These are phyloP conservation scores for Elongisporangium senticosum DNA, from an alignment of 352 stramenopile species.

Conservation along the genomic window DNA sequence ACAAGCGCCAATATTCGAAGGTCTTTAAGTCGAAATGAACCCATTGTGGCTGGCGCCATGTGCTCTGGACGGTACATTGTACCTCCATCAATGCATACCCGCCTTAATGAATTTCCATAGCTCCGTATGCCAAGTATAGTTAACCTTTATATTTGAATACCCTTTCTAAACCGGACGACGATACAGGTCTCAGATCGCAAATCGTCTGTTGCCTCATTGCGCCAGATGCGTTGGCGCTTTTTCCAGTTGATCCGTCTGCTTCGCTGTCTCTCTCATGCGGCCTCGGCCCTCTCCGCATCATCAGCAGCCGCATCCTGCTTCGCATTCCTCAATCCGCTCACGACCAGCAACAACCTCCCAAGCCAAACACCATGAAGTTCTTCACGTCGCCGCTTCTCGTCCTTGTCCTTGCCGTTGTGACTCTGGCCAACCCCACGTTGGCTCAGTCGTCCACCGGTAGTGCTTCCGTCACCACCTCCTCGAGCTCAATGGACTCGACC, in stretches of 20 bases:
- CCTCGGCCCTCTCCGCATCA: background rate
- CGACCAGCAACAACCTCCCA: background rate
- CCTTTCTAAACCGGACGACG: background rate
- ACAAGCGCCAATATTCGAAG: background rate
- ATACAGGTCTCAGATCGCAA: background rate
- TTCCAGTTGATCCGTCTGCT: background rate
- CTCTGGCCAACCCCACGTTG: background rate
- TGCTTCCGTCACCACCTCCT: background rate
- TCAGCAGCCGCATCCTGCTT: background rate
- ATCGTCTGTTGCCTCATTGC: background rate
- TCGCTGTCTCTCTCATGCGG: background rate
- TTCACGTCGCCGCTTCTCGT: conserved; percentile 20
- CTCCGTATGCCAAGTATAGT: too few species aligned
- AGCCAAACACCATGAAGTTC: conserved; percentile 25
- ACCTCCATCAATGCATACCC: background rate
- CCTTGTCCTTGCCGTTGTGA: conserved; percentile 13
- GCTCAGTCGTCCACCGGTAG: background rate
- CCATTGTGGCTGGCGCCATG: background rate
- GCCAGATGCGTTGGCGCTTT: background rate
- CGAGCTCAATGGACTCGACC: background rate
- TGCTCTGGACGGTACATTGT: background rate
- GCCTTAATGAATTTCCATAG: background rate
- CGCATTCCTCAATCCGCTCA: conserved; percentile 19
- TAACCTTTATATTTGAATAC: background rate
- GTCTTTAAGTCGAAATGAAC: background rate